Evolutionary conservation across 2,329 filamentous ascomycete species (phyloP), one percentile per base, ranked within the genome.

Genomic region (Pestalotiopsis sp.): DNA sequence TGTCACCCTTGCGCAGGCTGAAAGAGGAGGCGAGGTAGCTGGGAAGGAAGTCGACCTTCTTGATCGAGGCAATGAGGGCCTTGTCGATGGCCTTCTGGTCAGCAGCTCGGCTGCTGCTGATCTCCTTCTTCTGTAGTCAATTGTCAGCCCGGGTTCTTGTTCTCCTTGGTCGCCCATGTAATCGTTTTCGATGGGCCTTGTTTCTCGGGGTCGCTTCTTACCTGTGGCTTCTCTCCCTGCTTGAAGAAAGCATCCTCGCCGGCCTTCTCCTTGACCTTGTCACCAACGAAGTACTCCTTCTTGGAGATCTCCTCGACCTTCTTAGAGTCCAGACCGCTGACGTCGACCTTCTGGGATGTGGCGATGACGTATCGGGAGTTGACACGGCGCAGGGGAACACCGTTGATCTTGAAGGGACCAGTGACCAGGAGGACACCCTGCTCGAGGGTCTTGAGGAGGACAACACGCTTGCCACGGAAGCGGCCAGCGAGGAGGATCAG

Each of bases 351-450:
- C 82, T 91, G 90, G 78, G 91, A 94, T 79, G 93, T 97, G 81
- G 93, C 93, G 82, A 97, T 97, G 81, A 97, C 93, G 86, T 96
- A 97, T 85, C 93, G 91, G 82, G 93, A 88, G 88, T 97, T 97
- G 82, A 97, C 93, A 83, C 93, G 91, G 86, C 96, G 92, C 81
- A 99, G 92, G 77, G 96, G 96, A 75, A 99, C 96, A 85, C 96
- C 96, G 88, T 99, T 99, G 88, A 99, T 92, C 92, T 98, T 99
- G 93, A 98, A 99, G 82, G 96, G 96, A 79, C 96, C 96, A 82
- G 96, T 99, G 80, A 99, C 94, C 83, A 99, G 94, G 84, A 99
- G 94, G 75, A 98, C 94, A 87, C 96, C 96, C 88, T 98, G 94
- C 81, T 93, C 89, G 81, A 99, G 94, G 85, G 92, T 90, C 91